Conservation (phyloP, 352 stramenopile species). For the Pythium pyrilobum region DNA sequence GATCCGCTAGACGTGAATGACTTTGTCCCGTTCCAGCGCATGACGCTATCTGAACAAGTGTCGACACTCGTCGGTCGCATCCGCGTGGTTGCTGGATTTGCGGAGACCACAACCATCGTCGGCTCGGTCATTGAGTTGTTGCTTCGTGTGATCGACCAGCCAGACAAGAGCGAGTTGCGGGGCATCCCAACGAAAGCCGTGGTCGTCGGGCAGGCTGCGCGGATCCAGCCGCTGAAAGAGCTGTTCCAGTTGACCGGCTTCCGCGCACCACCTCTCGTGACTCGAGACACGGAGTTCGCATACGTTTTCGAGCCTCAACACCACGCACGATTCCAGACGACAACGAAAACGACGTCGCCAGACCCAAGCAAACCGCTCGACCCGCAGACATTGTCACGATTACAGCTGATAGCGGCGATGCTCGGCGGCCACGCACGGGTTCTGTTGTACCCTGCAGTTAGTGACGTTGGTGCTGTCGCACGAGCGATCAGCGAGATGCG, state of each 20-base stretch:
- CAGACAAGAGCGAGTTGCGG: slow-evolving; percentile 31
- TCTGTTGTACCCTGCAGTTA: slow-evolving; percentile 32
- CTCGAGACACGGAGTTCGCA: too few species aligned
- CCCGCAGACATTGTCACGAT: slow-evolving; percentile 18
- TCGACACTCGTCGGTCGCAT: slow-evolving; percentile 37
- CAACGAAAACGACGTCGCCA: background rate
- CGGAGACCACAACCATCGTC: slow-evolving; percentile 19
- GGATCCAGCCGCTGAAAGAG: slow-evolving; percentile 21
- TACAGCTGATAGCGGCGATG: slow-evolving; percentile 38
- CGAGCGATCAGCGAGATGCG: slow-evolving; percentile 24
- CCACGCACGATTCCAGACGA: slow-evolving; percentile 40
- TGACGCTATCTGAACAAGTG: slow-evolving; percentile 37
- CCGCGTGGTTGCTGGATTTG: slow-evolving; percentile 22
- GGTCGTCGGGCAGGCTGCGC: slow-evolving; percentile 21
- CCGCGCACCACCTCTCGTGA: background rate
- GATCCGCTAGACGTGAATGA: slow-evolving; percentile 15
- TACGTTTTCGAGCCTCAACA: slow-evolving; percentile 30
- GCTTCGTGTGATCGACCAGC: slow-evolving; percentile 35
- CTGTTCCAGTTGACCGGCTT: slow-evolving; percentile 40
- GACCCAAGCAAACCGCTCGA: slow-evolving; percentile 15
- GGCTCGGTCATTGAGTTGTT: slow-evolving; percentile 27
- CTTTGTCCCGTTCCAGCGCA: slow-evolving; percentile 8
- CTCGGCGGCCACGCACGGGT: slow-evolving; percentile 40
- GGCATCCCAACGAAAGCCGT: slow-evolving; percentile 17
- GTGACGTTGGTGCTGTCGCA: slow-evolving; percentile 47